phyloP scores from a whole-genome alignment of 768 basidiomycete species.

The Roridomyces roridus region DNA sequence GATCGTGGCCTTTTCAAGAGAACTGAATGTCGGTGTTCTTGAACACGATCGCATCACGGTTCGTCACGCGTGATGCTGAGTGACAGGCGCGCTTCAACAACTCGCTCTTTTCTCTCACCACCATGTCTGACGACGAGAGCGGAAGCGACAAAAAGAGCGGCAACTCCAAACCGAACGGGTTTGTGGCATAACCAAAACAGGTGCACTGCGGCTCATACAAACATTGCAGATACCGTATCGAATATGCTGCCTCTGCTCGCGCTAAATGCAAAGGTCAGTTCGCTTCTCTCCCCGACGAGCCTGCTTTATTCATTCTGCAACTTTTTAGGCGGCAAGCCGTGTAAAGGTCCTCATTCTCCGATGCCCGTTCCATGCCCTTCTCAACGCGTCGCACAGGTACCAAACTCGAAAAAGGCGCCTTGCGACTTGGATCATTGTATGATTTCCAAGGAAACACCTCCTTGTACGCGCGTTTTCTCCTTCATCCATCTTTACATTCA shows the following conservation, averaged over 20 bases:
- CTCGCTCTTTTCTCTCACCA: not conserved
- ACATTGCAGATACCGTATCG: constrained; percentile 83
- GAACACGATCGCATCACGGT: not conserved
- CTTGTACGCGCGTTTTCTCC: constrained; percentile 59
- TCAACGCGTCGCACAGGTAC: constrained; percentile 72
- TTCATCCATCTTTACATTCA: not conserved
- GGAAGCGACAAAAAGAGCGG: too few relatives aligned
- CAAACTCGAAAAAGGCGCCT: constrained; percentile 69
- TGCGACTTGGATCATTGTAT: constrained; percentile 78
- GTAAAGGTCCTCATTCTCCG: constrained; percentile 54
- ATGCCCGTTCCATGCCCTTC: not conserved
- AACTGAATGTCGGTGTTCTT: too few relatives aligned
- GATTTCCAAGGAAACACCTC: constrained; percentile 73
- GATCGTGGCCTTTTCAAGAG: too few relatives aligned
- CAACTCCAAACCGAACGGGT: constrained; percentile 42
- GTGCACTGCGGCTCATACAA: too few relatives aligned
- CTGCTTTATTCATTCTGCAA: not conserved
- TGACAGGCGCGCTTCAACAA: not conserved
- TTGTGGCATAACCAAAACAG: too few relatives aligned
- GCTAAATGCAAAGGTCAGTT: constrained; percentile 79
- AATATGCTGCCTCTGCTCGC: constrained; percentile 71
- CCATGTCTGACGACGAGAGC: constrained; percentile 57
- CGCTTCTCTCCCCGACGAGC: constrained; percentile 7
- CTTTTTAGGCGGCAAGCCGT: constrained; percentile 76
- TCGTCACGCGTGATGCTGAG: not conserved